Evolutionary conservation across 1,284 basidiomycete genomes (phyloP).

Genomic region (Apiotrichum gracile): DNA sequence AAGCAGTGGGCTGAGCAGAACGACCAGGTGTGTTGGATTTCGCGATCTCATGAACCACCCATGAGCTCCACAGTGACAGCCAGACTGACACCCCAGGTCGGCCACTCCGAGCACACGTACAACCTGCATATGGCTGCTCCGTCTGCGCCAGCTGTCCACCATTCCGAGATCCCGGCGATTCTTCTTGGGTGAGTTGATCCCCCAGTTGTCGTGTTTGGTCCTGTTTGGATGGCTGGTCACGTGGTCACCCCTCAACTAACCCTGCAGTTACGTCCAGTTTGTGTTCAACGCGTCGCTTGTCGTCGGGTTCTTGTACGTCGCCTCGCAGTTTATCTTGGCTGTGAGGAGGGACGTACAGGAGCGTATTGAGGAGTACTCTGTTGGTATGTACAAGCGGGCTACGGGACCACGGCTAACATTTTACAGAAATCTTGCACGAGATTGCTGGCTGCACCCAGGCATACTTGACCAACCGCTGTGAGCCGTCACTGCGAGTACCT

Average conservation of each 20-base stretch:
- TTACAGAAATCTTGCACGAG: slow-evolving; percentile 75
- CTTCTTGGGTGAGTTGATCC: slow-evolving; percentile 63
- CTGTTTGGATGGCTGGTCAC: too few relatives aligned
- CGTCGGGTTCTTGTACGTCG: slow-evolving; percentile 74
- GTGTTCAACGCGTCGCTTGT: slow-evolving; percentile 88
- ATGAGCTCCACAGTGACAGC: too few relatives aligned
- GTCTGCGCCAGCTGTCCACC: slow-evolving; percentile 31
- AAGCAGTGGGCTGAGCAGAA: slow-evolving; percentile 48
- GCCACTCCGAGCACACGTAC: slow-evolving; percentile 30
- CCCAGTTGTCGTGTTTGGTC: background rate
- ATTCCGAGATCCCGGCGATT: slow-evolving; percentile 51
- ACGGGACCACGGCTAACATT: background rate
- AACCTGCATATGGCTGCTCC: slow-evolving; percentile 38
- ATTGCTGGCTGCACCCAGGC: slow-evolving; percentile 74
- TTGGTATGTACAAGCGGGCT: slow-evolving; percentile 56
- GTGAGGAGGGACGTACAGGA: slow-evolving; percentile 86
- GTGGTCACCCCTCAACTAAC: too few relatives aligned
- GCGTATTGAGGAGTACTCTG: slow-evolving; percentile 79
- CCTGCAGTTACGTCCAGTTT: slow-evolving; percentile 80
- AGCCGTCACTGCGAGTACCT: slow-evolving; percentile 59
- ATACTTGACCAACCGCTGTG: slow-evolving; percentile 78
- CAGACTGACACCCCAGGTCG: background rate
- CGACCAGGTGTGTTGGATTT: slow-evolving; percentile 31
- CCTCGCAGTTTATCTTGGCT: slow-evolving; percentile 77
- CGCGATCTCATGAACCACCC: too few relatives aligned